Percentiles rank a stretch among this genome's conserved stretches.
phyloP scores from a whole-genome alignment of 495 filamentous ascomycete genomes.

The Elasticomyces elasticus region DNA sequence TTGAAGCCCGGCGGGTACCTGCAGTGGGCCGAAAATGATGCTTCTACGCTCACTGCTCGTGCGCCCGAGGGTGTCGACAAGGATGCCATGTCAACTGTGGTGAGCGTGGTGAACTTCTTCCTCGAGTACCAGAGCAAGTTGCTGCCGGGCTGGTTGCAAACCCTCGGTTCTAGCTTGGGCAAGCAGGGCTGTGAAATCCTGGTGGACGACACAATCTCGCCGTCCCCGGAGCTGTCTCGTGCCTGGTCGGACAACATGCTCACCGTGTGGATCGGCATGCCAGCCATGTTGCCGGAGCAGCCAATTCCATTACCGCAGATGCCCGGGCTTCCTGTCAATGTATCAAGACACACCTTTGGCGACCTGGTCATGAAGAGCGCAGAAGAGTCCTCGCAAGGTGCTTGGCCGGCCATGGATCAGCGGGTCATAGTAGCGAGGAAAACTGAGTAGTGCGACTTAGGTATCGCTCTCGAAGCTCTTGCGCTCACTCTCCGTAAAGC shows the following conservation, averaged over 20 bases:
- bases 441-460: neutral
- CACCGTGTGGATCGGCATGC: neutral
- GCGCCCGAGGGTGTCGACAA: neutral
- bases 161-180: neutral
- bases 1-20: constrained; percentile 34
- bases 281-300: constrained; percentile 1
- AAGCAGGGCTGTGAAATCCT: neutral
- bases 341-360: neutral
- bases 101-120: neutral
- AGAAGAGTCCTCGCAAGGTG: constrained; percentile 3
- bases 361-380: constrained; percentile 1
- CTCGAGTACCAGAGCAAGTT: neutral
- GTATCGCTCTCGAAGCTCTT: neutral
- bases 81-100: neutral
- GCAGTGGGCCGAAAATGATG: constrained; percentile 34
- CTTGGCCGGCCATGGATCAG: constrained; percentile 1
- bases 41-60: neutral
- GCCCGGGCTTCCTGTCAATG: neutral
- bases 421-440: constrained; percentile 3
- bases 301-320: constrained; percentile 2
- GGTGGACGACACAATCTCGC: neutral
- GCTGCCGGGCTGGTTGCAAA: neutral
- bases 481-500: neutral
- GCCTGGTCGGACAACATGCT: constrained; percentile 9
- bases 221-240: constrained; percentile 2